Conservation (phyloP, 805 yeast genomes). For the Ascoidea asiatica region DNA sequence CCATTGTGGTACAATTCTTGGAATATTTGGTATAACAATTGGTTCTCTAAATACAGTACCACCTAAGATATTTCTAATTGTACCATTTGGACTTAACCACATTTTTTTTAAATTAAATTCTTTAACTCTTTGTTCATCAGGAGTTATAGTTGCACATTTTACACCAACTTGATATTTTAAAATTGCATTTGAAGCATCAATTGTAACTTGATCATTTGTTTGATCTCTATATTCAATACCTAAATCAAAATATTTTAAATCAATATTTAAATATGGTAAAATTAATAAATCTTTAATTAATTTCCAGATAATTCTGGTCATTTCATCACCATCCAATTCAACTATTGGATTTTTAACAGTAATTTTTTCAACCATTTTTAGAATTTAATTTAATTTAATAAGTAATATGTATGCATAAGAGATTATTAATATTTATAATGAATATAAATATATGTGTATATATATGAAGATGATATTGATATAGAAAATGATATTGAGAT, state of each 20-base stretch:
- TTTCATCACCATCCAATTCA: constrained; percentile 97
- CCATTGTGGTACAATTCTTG: constrained; percentile 86
- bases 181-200: constrained; percentile 84
- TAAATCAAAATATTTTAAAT: constrained; percentile 83
- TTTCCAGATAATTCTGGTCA: constrained; percentile 94
- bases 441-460: too few relatives aligned
- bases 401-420: too few relatives aligned
- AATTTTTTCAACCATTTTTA: constrained; percentile 50
- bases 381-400: too few relatives aligned
- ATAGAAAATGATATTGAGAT: too few relatives aligned
- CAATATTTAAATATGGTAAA: constrained; percentile 73
- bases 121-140: constrained; percentile 88
- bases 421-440: too few relatives aligned
- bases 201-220: constrained; percentile 80
- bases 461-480: too few relatives aligned
- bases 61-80: constrained; percentile 88
- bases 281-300: constrained; percentile 77
- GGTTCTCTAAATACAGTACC: constrained; percentile 98
- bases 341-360: constrained; percentile 80
- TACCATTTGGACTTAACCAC: constrained; percentile 98
- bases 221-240: constrained; percentile 78
- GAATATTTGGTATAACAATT: constrained; percentile 78
- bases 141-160: constrained; percentile 98
- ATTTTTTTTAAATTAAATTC: constrained; percentile 85
- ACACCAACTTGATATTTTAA: constrained; percentile 83